Conservation (phyloP, 164 flowering plant species). For the Vitis rotundifolia region DNA sequence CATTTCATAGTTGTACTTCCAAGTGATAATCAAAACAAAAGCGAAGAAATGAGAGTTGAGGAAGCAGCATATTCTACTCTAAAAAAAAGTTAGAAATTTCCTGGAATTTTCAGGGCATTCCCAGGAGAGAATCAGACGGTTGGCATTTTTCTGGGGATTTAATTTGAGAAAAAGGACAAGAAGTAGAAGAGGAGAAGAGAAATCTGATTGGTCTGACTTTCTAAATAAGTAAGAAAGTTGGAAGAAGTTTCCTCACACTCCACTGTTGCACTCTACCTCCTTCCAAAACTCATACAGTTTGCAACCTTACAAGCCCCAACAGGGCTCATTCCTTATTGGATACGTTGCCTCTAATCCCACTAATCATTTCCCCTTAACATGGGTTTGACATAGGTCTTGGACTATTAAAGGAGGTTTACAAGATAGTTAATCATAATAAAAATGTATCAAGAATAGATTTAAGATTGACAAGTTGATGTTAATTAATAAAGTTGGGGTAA, state of each 20-base stretch:
- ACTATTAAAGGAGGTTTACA: too few species aligned
- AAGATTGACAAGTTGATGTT: too few species aligned
- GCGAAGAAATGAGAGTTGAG: background rate
- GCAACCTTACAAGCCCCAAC: too few species aligned
- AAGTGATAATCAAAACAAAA: background rate
- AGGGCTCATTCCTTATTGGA: too few species aligned
- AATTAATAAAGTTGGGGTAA: too few species aligned
- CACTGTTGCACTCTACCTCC: background rate
- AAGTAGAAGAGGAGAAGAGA: background rate
- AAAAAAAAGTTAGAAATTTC: constrained; percentile 12
- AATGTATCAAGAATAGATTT: too few species aligned
- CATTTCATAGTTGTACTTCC: too few species aligned
- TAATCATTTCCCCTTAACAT: too few species aligned
- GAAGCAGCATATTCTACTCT: background rate
- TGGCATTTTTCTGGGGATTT: background rate
- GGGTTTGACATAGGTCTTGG: too few species aligned
- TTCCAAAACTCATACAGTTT: too few species aligned
- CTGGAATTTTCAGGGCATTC: constrained; percentile 15
- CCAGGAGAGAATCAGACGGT: constrained; percentile 9
- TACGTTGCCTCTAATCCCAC: too few species aligned
- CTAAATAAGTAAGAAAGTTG: background rate
- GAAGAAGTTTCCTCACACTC: constrained; percentile 19
- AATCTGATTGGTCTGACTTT: background rate
- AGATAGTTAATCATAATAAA: too few species aligned
- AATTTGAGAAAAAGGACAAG: background rate